These are phyloP conservation scores for Astrothelium subdiscretum DNA, from an alignment of 495 filamentous ascomycete species.

Conservation along the genomic window DNA sequence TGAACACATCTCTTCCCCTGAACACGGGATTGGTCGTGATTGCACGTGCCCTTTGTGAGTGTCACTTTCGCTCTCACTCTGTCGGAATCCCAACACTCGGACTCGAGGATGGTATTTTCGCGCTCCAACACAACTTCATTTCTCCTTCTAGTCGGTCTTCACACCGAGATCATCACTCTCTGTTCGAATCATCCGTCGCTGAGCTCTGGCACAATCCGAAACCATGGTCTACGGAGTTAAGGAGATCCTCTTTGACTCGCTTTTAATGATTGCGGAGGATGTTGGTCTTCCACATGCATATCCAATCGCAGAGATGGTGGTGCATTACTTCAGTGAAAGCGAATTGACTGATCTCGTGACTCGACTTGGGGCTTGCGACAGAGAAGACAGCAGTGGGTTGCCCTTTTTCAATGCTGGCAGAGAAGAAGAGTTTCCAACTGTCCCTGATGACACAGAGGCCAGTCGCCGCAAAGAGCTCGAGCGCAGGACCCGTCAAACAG, in stretches of 20 bases:
- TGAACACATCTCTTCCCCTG: no score
- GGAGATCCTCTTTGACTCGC: neutral
- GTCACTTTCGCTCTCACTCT: no score
- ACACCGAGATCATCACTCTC: no score
- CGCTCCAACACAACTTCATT: no score
- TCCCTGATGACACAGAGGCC: neutral
- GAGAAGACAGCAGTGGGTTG: neutral
- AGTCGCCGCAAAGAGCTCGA: neutral
- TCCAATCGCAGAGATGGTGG: neutral
- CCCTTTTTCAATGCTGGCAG: neutral
- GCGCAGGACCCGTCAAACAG: neutral
- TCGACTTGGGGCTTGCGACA: neutral
- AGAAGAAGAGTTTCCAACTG: neutral
- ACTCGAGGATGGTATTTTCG: no score
- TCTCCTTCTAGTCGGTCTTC: no score
- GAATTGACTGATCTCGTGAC: neutral
- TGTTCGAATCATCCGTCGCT: no score
- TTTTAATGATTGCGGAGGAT: neutral
- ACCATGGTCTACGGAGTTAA: neutral
- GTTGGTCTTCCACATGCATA: neutral
- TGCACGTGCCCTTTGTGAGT: no score
- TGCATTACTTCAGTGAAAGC: neutral
- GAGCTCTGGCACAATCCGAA: neutral
- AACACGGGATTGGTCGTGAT: no score
- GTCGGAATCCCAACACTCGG: no score